Conservation (phyloP, 75 land plant species). For the Larix kaempferi region DNA sequence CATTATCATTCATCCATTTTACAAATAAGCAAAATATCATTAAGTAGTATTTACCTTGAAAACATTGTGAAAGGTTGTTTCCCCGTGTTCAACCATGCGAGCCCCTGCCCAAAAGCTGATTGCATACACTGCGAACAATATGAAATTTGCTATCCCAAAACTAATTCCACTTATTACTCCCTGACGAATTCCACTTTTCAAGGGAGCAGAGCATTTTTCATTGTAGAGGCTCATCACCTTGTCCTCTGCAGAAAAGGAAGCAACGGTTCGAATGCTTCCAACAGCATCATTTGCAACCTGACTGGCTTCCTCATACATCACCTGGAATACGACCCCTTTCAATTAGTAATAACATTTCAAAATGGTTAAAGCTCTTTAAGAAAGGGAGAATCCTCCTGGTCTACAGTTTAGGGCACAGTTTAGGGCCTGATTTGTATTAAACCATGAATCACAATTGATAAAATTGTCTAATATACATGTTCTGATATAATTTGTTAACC, state of each 20-base stretch:
- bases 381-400: too few relatives aligned
- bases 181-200: conserved; percentile 52
- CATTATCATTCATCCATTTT: too few relatives aligned
- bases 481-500: not conserved
- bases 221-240: conserved; percentile 68
- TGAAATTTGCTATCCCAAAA: conserved; percentile 62
- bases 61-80: conserved; percentile 57
- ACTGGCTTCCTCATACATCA: conserved; percentile 79
- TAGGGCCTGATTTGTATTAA: too few relatives aligned
- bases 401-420: too few relatives aligned
- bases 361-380: not conserved
- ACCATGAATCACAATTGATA: too few relatives aligned
- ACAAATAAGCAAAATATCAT: too few relatives aligned
- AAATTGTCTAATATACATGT: not conserved
- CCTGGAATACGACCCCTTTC: not conserved
- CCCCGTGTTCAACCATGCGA: conserved; percentile 46
- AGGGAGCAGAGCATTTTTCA: conserved; percentile 55
- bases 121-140: conserved; percentile 63
- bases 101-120: conserved; percentile 72
- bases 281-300: conserved; percentile 85
- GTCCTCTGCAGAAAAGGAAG: conserved; percentile 78
- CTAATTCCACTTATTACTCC: conserved; percentile 78
- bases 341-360: not conserved
- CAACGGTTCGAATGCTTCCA: conserved; percentile 78
- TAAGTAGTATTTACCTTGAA: conserved; percentile 36